These are phyloP conservation scores for Vigna reflexopilosa DNA, from an alignment of 306 rosid species.

Conservation along the genomic window DNA sequence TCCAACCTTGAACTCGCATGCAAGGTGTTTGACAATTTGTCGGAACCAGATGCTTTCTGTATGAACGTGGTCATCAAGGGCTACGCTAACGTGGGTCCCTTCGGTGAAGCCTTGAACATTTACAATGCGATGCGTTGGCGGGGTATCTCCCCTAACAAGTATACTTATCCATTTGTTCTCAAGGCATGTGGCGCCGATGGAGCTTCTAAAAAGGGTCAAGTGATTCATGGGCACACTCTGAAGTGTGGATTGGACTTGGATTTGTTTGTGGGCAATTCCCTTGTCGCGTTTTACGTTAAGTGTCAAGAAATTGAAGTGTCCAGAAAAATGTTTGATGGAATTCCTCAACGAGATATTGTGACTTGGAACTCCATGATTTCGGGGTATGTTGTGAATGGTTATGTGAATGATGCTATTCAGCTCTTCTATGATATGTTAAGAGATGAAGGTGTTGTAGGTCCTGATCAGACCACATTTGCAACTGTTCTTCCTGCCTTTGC, in stretches of 20 bases:
- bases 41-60: constrained; percentile 69
- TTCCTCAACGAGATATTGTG: constrained; percentile 58
- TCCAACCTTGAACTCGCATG: constrained; percentile 55
- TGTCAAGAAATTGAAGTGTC: constrained; percentile 59
- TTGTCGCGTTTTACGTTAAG: constrained; percentile 67
- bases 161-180: constrained; percentile 76
- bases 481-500: constrained; percentile 71
- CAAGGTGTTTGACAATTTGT: constrained; percentile 76
- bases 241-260: constrained; percentile 74
- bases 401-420: constrained; percentile 56
- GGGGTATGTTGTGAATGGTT: constrained; percentile 64
- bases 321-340: constrained; percentile 63
- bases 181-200: constrained; percentile 75
- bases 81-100: constrained; percentile 72
- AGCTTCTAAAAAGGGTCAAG: constrained; percentile 54
- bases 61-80: constrained; percentile 80
- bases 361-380: constrained; percentile 87
- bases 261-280: constrained; percentile 68
- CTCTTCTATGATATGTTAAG: constrained; percentile 59
- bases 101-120: constrained; percentile 57
- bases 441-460: constrained; percentile 46
- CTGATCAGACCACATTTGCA: constrained; percentile 69
- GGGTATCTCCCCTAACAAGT: constrained; percentile 55
- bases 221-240: constrained; percentile 67
- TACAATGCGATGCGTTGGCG: constrained; percentile 55